Conservation (phyloP, 2,329 filamentous ascomycete genomes). For the Xylariaceae sp. region DNA sequence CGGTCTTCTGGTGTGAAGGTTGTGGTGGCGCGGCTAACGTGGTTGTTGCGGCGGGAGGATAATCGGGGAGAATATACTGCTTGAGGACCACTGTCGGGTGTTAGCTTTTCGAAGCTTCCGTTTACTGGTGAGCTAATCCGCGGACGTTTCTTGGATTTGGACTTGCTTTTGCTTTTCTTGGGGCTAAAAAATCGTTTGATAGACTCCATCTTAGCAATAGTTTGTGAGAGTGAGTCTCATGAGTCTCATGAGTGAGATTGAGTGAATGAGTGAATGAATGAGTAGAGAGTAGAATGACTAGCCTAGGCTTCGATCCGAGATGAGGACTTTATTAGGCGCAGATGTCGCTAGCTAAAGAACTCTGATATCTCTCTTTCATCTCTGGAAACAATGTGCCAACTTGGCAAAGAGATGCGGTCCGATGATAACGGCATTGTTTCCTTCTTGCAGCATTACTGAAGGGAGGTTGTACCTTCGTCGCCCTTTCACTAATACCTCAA, state of each 20-base stretch:
- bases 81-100: neutral
- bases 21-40: neutral
- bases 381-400: neutral
- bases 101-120: conserved; percentile 3
- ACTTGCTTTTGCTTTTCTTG: conserved; percentile 11
- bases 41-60: neutral
- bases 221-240: neutral
- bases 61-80: neutral
- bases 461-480: neutral
- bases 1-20: conserved; percentile 28
- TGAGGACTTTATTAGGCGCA: neutral
- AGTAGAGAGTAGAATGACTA: neutral
- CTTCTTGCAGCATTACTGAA: neutral
- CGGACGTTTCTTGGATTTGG: neutral
- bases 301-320: neutral
- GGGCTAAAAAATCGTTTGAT: conserved; percentile 20
- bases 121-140: conserved; percentile 12
- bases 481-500: neutral
- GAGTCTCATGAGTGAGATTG: neutral
- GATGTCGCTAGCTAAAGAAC: too few relatives aligned
- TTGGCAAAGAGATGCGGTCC: conserved; percentile 1
- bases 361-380: too few relatives aligned
- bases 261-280: too few relatives aligned
- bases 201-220: conserved; percentile 25
- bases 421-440: conserved; percentile 8